A percentile compares a stretch with the other conserved stretches of the same genome.
Evolutionary conservation across 371 early-diverging fungal species (phyloP).

Genomic region (Thermomucor indicae-seudaticae): DNA sequence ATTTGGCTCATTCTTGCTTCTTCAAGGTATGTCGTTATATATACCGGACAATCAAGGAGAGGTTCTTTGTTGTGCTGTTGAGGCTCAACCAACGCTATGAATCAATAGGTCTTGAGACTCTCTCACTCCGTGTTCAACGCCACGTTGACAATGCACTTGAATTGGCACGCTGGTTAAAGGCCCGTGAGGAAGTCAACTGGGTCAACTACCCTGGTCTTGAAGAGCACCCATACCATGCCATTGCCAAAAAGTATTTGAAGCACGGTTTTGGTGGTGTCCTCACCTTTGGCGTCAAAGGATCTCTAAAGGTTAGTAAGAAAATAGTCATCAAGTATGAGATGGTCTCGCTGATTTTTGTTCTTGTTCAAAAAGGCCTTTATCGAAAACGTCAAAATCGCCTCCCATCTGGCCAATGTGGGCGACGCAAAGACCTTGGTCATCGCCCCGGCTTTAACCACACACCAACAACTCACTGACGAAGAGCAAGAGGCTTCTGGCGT

Average conservation of each 20-base stretch:
- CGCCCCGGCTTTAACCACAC: conserved; percentile 81
- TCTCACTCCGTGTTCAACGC: conserved; percentile 86
- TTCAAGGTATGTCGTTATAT: conserved; percentile 81
- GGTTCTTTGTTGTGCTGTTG: too few species aligned
- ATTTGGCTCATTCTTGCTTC: conserved; percentile 78
- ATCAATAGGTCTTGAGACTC: conserved; percentile 66
- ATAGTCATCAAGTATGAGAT: background rate
- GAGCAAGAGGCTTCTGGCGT: conserved; percentile 79
- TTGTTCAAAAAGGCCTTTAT: conserved; percentile 72
- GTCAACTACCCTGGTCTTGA: conserved; percentile 80
- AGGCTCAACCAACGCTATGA: too few species aligned
- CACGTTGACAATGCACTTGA: conserved; percentile 74
- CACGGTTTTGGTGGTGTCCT: conserved; percentile 84
- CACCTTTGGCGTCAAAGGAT: conserved; percentile 79
- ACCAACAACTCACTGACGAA: conserved; percentile 77
- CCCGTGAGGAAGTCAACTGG: conserved; percentile 72
- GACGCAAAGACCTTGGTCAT: conserved; percentile 86
- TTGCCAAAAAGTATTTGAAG: conserved; percentile 73
- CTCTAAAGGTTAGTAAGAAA: conserved; percentile 12
- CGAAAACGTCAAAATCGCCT: conserved; percentile 68
- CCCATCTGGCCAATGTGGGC: conserved; percentile 88
- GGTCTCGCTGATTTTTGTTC: too few species aligned
- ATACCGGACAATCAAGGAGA: too few species aligned
- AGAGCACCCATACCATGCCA: conserved; percentile 63
- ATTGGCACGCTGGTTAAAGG: conserved; percentile 75